A percentile compares a stretch with the other conserved stretches of the same genome.
Evolutionary conservation across 148 eudicot genomes (phyloP).

Genomic region (Salicornia ramosissima): DNA sequence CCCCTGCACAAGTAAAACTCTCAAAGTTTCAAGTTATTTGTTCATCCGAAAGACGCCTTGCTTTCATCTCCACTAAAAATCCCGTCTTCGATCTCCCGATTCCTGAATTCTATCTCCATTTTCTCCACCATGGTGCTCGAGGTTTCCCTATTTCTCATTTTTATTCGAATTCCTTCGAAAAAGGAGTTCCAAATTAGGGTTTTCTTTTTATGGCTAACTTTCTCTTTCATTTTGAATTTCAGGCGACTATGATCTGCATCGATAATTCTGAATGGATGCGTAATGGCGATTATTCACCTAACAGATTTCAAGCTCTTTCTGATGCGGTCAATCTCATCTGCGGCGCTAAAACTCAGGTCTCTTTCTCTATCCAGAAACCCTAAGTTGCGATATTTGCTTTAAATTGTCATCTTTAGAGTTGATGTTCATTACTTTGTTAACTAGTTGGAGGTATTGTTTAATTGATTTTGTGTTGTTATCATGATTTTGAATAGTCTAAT

Average conservation of each 20-base stretch:
- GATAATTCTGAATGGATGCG: slow-evolving; percentile 99
- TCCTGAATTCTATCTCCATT: slow-evolving; percentile 10
- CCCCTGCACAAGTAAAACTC: slow-evolving; percentile 19
- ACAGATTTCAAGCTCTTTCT: slow-evolving; percentile 78
- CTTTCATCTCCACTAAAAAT: neutral
- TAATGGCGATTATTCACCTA: slow-evolving; percentile 86
- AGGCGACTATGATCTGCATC: slow-evolving; percentile 98
- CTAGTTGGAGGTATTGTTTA: neutral
- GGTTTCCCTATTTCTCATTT: slow-evolving; percentile 28
- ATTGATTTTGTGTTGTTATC: neutral
- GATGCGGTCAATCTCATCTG: slow-evolving; percentile 96
- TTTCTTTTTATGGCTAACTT: neutral
- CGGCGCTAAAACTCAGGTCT: slow-evolving; percentile 94
- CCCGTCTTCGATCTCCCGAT: slow-evolving; percentile 1
- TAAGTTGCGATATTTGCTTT: neutral
- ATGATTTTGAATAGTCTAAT: slow-evolving; percentile 53
- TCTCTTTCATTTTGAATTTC: slow-evolving; percentile 4
- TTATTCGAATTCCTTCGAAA: neutral
- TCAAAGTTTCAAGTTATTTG: neutral
- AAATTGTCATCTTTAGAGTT: neutral
- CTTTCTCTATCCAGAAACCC: slow-evolving; percentile 11
- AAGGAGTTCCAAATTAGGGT: slow-evolving; percentile 27
- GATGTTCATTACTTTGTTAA: neutral
- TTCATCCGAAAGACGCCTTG: neutral
- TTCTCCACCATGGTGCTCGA: slow-evolving; percentile 66